phyloP scores from a whole-genome alignment of 2,329 filamentous ascomycete genomes.

The Huntiella bhutanensis region DNA sequence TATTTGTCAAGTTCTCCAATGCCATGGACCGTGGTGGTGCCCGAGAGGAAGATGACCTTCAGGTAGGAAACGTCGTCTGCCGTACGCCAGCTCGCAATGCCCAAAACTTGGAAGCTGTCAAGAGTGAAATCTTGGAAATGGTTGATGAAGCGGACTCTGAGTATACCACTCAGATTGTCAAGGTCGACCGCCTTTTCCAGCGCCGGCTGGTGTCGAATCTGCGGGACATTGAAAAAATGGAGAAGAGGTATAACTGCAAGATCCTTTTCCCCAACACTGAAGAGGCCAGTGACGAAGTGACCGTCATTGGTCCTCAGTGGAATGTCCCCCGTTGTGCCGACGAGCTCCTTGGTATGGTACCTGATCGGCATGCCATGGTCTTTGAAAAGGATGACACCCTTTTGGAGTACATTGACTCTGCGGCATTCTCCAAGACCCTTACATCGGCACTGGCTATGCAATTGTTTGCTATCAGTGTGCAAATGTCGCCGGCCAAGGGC shows the following conservation, averaged over 20 bases:
- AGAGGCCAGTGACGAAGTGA: constrained; percentile 88
- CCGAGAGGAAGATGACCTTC: constrained; percentile 92
- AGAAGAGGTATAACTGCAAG: constrained; percentile 99
- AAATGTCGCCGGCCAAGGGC: constrained; percentile 30
- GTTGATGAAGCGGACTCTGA: constrained; percentile 93
- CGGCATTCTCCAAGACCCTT: constrained; percentile 63
- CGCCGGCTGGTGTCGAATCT: constrained; percentile 81
- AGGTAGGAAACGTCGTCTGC: constrained; percentile 97
- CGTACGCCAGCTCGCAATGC: constrained; percentile 93
- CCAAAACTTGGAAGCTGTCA: constrained; percentile 88
- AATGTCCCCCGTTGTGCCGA: constrained; percentile 95
- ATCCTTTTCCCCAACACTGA: constrained; percentile 96
- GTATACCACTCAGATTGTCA: constrained; percentile 84
- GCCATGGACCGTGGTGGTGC: constrained; percentile 92
- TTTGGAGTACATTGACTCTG: constrained; percentile 62
- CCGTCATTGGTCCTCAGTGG: constrained; percentile 90
- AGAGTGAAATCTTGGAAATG: constrained; percentile 99
- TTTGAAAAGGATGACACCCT: constrained; percentile 59
- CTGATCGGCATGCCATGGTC: constrained; percentile 82
- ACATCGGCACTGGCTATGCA: constrained; percentile 72
- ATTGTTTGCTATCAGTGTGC: constrained; percentile 65
- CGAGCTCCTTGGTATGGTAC: constrained; percentile 92
- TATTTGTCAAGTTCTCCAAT: constrained; percentile 98
- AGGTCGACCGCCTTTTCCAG: constrained; percentile 87
- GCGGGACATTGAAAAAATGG: constrained; percentile 75